Conservation (phyloP, 2,329 filamentous ascomycete species). For the Cladosporium colombiae region DNA sequence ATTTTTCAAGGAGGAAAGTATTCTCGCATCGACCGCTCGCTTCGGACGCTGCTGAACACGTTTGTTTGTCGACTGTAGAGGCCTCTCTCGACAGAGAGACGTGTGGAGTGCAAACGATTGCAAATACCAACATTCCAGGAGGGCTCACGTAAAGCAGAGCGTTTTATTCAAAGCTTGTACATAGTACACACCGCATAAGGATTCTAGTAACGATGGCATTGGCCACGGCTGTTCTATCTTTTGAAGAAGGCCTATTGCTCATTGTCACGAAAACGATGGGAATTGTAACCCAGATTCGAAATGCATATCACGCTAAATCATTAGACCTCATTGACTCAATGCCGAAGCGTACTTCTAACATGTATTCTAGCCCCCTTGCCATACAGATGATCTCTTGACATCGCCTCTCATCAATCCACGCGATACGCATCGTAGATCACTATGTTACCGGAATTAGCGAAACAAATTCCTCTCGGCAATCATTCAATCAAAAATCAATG, state of each 20-base stretch:
- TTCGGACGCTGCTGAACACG: background rate
- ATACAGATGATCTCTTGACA: background rate
- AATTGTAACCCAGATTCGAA: background rate
- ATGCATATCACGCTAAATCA: background rate
- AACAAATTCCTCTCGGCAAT: background rate
- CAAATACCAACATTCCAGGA: background rate
- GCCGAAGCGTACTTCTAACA: background rate
- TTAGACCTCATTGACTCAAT: background rate
- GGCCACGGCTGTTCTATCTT: background rate
- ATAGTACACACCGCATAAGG: background rate
- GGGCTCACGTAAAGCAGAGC: background rate
- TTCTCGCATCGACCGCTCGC: background rate
- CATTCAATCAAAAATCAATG: background rate
- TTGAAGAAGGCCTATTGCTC: background rate
- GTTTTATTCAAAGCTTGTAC: background rate
- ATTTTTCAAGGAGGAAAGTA: background rate
- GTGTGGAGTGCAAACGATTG: background rate
- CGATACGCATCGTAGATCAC: constrained; percentile 27
- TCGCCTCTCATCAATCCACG: constrained; percentile 9
- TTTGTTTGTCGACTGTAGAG: background rate
- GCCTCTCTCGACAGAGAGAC: background rate
- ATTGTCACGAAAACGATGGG: background rate
- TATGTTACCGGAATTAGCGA: background rate
- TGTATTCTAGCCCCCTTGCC: too few relatives aligned
- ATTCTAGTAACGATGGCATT: background rate